Conservation (phyloP, 441 rosid species). For the Euphorbia celastroides region DNA sequence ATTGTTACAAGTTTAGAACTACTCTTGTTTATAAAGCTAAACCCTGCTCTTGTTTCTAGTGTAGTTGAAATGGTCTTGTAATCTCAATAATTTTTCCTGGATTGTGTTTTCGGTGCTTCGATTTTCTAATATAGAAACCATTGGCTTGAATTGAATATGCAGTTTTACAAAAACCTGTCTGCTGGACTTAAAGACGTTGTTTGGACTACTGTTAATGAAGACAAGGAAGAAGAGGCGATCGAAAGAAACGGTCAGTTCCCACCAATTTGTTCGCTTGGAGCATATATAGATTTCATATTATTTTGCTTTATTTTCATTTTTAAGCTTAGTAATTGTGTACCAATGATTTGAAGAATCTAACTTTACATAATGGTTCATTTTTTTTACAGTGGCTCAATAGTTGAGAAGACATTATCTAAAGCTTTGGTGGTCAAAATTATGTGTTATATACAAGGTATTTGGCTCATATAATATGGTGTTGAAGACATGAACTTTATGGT, state of each 20-base stretch:
- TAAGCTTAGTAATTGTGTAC: too few species aligned
- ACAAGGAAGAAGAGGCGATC: constrained; percentile 36
- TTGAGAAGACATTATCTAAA: background rate
- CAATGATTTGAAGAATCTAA: too few species aligned
- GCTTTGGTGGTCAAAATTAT: background rate
- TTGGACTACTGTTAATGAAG: constrained; percentile 75
- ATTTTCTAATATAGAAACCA: background rate
- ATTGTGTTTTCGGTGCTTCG: background rate
- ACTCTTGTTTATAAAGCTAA: background rate
- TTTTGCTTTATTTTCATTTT: too few species aligned
- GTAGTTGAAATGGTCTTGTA: background rate
- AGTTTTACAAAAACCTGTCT: constrained; percentile 87
- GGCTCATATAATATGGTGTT: background rate
- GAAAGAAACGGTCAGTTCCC: constrained; percentile 17
- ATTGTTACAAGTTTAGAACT: too few species aligned
- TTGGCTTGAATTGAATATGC: constrained; percentile 13
- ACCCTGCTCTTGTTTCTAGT: background rate
- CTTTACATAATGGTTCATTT: background rate
- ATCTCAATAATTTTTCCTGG: background rate
- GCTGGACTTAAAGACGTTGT: constrained; percentile 93
- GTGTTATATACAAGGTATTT: background rate
- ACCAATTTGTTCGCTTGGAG: background rate
- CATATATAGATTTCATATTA: too few species aligned
- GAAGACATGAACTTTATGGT: background rate
- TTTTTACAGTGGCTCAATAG: background rate